Percentiles rank a stretch among this genome's conserved stretches.
phyloP scores from a whole-genome alignment of 768 basidiomycete species.

The Chlorophyllum brunneum region DNA sequence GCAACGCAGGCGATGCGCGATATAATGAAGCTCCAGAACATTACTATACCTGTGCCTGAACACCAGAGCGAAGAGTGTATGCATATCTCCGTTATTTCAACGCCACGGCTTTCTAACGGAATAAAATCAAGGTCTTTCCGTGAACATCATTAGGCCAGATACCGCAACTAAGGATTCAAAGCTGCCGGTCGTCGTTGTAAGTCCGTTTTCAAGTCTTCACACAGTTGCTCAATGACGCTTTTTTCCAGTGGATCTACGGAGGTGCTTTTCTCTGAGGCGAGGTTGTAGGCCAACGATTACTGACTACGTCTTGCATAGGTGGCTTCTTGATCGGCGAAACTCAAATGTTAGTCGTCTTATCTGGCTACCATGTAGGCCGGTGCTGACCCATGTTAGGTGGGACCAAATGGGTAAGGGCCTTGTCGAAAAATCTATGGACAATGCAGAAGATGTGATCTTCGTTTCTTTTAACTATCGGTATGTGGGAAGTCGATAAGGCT shows the following conservation, averaged over 20 bases:
- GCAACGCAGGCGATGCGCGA: slow-evolving; percentile 27
- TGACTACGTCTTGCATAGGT: too few relatives aligned
- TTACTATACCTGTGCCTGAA: slow-evolving; percentile 22
- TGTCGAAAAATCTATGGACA: slow-evolving; percentile 19
- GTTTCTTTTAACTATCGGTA: slow-evolving; percentile 37
- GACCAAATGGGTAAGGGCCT: neutral
- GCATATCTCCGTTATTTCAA: slow-evolving; percentile 14
- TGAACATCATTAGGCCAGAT: slow-evolving; percentile 47
- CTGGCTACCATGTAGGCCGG: too few relatives aligned
- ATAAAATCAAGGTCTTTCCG: slow-evolving; percentile 36
- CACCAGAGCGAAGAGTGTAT: slow-evolving; percentile 44
- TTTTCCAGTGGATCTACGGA: slow-evolving; percentile 28
- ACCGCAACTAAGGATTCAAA: slow-evolving; percentile 32
- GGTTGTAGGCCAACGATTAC: too few relatives aligned
- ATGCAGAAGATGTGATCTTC: slow-evolving; percentile 30
- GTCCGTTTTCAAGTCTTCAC: slow-evolving; percentile 21
- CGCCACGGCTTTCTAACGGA: neutral
- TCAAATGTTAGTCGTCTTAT: slow-evolving; percentile 19
- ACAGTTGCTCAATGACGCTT: slow-evolving; percentile 11
- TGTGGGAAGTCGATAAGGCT: neutral
- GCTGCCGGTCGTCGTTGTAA: slow-evolving; percentile 51
- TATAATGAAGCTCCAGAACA: slow-evolving; percentile 28
- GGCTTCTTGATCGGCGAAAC: slow-evolving; percentile 28
- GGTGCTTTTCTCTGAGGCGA: slow-evolving; percentile 18
- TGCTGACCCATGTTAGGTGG: slow-evolving; percentile 18